Conservation (phyloP, 495 filamentous ascomycete genomes). For the Neurospora sp. region DNA sequence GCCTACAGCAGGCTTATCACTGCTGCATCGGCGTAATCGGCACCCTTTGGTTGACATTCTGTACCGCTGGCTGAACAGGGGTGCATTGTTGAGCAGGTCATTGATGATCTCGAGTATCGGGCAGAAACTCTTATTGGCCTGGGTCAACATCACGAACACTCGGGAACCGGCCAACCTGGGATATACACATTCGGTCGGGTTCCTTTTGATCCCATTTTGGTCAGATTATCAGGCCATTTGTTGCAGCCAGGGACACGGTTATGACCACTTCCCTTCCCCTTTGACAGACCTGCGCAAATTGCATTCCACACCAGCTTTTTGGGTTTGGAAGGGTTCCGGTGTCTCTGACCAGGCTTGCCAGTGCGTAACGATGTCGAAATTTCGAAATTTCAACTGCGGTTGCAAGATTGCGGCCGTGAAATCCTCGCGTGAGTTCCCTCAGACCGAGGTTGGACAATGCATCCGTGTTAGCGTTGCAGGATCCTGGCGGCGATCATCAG, state of each 20-base stretch:
- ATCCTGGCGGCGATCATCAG: constrained; percentile 10
- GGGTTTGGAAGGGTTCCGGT: neutral
- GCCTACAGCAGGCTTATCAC: neutral
- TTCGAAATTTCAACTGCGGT: neutral
- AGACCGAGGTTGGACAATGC: constrained; percentile 11
- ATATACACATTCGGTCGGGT: neutral
- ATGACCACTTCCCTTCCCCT: neutral
- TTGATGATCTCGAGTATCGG: neutral
- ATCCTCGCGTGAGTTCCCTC: constrained; percentile 2
- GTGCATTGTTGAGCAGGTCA: neutral
- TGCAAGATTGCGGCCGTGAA: neutral
- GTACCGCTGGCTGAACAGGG: neutral
- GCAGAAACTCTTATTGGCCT: neutral
- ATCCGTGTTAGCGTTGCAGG: neutral
- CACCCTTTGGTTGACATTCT: neutral
- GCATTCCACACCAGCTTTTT: neutral
- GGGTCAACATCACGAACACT: neutral
- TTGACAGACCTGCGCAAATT: neutral
- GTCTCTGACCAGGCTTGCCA: neutral
- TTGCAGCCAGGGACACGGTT: neutral
- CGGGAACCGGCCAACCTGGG: neutral
- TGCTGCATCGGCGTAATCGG: neutral
- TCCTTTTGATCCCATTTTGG: neutral
- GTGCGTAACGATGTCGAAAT: neutral
- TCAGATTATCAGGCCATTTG: neutral